Conservation (phyloP, 192 early-diverging fungal species). For the Haplosporangium gracile region DNA sequence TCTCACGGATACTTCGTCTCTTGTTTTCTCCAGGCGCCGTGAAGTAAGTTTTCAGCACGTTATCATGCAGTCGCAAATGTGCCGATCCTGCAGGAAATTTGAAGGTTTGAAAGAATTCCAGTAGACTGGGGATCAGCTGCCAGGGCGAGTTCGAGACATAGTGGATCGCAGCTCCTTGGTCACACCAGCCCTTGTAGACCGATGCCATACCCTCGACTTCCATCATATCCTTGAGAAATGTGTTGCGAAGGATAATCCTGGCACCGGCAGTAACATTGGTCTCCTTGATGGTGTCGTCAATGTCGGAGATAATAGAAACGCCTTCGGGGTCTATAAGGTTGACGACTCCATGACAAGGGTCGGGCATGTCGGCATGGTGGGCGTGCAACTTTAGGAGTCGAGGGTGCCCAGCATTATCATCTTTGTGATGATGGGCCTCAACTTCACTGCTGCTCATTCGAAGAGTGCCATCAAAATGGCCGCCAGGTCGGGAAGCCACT, state of each 20-base stretch:
- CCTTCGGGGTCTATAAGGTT: slow-evolving; percentile 80
- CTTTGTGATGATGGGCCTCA: slow-evolving; percentile 5
- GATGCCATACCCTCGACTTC: slow-evolving; percentile 86
- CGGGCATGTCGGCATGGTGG: slow-evolving; percentile 26
- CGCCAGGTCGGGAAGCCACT: slow-evolving; percentile 34
- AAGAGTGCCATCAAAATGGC: slow-evolving; percentile 47
- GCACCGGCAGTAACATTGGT: slow-evolving; percentile 84
- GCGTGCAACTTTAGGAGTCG: slow-evolving; percentile 41
- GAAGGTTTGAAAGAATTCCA: slow-evolving; percentile 75
- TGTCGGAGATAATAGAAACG: slow-evolving; percentile 87
- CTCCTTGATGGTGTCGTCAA: slow-evolving; percentile 97
- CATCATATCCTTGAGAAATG: slow-evolving; percentile 76
- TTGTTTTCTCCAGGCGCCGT: slow-evolving; percentile 28
- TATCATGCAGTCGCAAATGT: slow-evolving; percentile 69
- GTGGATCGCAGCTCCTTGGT: slow-evolving; percentile 75
- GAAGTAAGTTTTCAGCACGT: slow-evolving; percentile 57
- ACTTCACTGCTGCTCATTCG: slow-evolving; percentile 27
- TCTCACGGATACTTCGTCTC: slow-evolving; percentile 25
- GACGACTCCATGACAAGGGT: slow-evolving; percentile 60
- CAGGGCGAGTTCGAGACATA: slow-evolving; percentile 94
- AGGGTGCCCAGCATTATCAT: slow-evolving; percentile 14
- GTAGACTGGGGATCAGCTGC: slow-evolving; percentile 86
- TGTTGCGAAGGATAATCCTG: slow-evolving; percentile 73
- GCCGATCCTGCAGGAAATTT: slow-evolving; percentile 87
- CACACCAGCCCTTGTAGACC: slow-evolving; percentile 73